Conservation (phyloP, 2,329 filamentous ascomycete genomes). For the Knoxdaviesia proteae region DNA sequence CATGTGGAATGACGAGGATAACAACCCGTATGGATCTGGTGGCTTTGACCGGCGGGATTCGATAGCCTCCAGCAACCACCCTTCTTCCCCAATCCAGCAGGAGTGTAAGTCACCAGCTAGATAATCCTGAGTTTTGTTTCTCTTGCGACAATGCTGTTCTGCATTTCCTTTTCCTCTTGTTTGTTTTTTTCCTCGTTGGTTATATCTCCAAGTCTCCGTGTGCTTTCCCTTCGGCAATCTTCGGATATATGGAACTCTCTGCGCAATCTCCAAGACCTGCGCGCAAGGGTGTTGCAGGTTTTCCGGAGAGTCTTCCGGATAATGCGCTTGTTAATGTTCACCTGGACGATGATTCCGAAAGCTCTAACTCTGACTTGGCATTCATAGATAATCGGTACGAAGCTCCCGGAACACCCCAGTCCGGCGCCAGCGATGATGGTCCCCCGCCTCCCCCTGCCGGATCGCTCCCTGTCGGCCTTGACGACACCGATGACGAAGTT, state of each 20-base stretch:
- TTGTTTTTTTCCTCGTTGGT: neutral
- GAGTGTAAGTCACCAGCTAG: slow-evolving; percentile 27
- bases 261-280: slow-evolving; percentile 13
- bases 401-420: slow-evolving; percentile 44
- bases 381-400: slow-evolving; percentile 36
- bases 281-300: slow-evolving; percentile 7
- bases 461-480: slow-evolving; percentile 8
- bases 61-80: slow-evolving; percentile 47
- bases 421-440: slow-evolving; percentile 30
- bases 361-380: slow-evolving; percentile 24
- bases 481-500: slow-evolving; percentile 26
- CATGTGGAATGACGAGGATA: slow-evolving; percentile 99
- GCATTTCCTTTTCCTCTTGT: no score
- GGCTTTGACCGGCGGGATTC: slow-evolving; percentile 80
- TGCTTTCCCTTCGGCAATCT: neutral
- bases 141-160: no score
- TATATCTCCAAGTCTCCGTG: neutral
- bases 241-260: neutral
- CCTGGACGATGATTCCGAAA: slow-evolving; percentile 14
- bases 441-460: slow-evolving; percentile 20
- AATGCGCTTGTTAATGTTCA: slow-evolving; percentile 5
- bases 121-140: no score
- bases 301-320: no score
- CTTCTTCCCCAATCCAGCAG: slow-evolving; percentile 36
- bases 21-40: slow-evolving; percentile 71